phyloP scores from a whole-genome alignment of 2,329 filamentous ascomycete genomes.

The Aspergillus neotritici region DNA sequence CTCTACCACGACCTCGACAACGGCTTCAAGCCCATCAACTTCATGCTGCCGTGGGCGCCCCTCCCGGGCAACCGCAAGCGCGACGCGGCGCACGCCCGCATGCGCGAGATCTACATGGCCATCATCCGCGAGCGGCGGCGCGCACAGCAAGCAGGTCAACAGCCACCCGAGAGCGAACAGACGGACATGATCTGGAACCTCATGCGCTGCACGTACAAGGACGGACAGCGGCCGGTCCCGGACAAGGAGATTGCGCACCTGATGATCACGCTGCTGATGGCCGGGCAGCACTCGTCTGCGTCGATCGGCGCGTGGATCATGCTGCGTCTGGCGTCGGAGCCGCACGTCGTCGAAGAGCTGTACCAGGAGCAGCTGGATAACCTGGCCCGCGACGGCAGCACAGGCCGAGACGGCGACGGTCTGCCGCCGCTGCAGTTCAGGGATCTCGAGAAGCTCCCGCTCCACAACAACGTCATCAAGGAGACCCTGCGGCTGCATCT shows the following conservation, averaged over 20 bases:
- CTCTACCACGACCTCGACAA: conserved; percentile 76
- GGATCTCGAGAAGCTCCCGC: conserved; percentile 54
- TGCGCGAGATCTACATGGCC: conserved; percentile 64
- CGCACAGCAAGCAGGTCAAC: too few relatives aligned
- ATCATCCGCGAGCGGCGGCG: conserved; percentile 61
- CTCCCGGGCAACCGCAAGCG: conserved; percentile 69
- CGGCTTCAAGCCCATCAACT: conserved; percentile 76
- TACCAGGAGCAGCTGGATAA: conserved; percentile 59
- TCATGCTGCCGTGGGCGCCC: conserved; percentile 72
- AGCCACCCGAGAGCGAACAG: conserved; percentile 19
- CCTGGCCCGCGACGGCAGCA: conserved; percentile 34
- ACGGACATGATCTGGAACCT: conserved; percentile 73
- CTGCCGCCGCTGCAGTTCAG: conserved; percentile 56
- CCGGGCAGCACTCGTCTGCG: conserved; percentile 74
- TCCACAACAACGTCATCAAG: conserved; percentile 61
- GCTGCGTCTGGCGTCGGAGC: conserved; percentile 64
- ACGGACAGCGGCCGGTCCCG: conserved; percentile 57
- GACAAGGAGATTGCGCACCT: conserved; percentile 76
- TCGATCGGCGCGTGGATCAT: conserved; percentile 74
- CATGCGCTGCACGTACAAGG: conserved; percentile 71
- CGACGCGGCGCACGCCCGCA: conserved; percentile 64
- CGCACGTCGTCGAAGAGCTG: conserved; percentile 64
- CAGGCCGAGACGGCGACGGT: conserved; percentile 24
- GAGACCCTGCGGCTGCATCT: conserved; percentile 67
- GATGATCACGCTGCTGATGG: conserved; percentile 84